phyloP scores from a whole-genome alignment of 2,329 filamentous ascomycete genomes.

The Fusarium humuli region DNA sequence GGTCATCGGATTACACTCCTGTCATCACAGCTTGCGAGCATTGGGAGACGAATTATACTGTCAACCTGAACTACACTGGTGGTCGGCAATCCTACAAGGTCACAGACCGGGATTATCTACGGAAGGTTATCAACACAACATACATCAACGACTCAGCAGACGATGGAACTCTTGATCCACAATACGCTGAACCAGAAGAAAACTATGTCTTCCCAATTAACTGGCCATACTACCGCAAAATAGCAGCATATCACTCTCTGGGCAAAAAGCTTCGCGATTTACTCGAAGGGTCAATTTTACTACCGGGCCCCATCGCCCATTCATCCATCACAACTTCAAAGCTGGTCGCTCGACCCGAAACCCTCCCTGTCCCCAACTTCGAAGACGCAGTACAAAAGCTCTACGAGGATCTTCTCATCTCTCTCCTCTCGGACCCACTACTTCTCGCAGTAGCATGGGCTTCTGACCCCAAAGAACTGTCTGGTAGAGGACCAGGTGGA shows the following conservation, averaged over 20 bases:
- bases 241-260: constrained; percentile 29
- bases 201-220: constrained; percentile 27
- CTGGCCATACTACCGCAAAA: constrained; percentile 19
- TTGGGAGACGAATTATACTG: constrained; percentile 36
- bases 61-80: constrained; percentile 35
- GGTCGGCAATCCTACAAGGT: constrained; percentile 35
- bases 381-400: constrained; percentile 7
- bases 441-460: constrained; percentile 39
- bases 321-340: constrained; percentile 24
- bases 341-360: constrained; percentile 31
- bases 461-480: constrained; percentile 13
- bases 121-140: constrained; percentile 35
- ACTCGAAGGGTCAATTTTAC: constrained; percentile 23
- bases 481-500: constrained; percentile 19
- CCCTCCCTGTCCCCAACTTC: constrained; percentile 21
- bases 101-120: constrained; percentile 14
- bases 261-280: constrained; percentile 30
- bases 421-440: constrained; percentile 35
- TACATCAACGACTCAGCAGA: constrained; percentile 1
- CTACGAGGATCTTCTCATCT: constrained; percentile 39
- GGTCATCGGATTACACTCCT: constrained; percentile 25
- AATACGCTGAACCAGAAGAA: constrained; percentile 8
- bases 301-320: constrained; percentile 13
- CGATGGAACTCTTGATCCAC: constrained; percentile 26
- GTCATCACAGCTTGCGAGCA: constrained; percentile 36